Conservation (phyloP, 495 filamentous ascomycete species). For the Neurospora tetrasperma region DNA sequence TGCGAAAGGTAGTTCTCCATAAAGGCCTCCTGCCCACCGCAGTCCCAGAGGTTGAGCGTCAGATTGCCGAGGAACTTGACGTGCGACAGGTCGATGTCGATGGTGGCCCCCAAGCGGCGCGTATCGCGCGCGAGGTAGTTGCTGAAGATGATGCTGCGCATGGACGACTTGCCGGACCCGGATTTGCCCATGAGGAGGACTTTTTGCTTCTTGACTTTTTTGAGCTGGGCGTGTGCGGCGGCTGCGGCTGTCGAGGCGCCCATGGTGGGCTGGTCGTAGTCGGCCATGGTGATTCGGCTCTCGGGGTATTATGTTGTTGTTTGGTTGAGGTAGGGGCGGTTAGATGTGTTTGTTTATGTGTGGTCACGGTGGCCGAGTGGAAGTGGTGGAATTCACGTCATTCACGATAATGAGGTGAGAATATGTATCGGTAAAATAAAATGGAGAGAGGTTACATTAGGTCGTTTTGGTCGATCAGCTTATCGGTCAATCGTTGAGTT, state of each 20-base stretch:
- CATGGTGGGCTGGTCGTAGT: conserved; percentile 4
- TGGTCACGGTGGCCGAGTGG: neutral
- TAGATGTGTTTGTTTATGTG: neutral
- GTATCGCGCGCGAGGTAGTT: conserved; percentile 98
- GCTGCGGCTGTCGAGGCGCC: neutral
- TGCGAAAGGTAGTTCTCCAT: conserved; percentile 94
- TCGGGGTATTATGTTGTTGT: too few relatives aligned
- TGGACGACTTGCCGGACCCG: conserved; percentile 98
- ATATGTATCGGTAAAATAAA: neutral
- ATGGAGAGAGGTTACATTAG: neutral
- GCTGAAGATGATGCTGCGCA: conserved; percentile 96
- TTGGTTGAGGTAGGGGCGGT: neutral
- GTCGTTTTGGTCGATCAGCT: neutral
- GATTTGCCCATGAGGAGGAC: conserved; percentile 74
- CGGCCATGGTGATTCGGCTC: neutral
- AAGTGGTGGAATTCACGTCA: neutral
- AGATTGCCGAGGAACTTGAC: conserved; percentile 97
- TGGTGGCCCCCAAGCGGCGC: conserved; percentile 86
- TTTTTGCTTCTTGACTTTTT: conserved; percentile 53
- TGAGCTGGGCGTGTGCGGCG: conserved; percentile 26
- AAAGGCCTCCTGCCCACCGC: conserved; percentile 96
- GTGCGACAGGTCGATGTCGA: conserved; percentile 95
- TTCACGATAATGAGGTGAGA: neutral
- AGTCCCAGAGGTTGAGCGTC: conserved; percentile 96
- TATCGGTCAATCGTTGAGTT: neutral